Evolutionary conservation across 1,284 basidiomycete species (phyloP), one percentile per base, ranked within the genome.

Genomic region (Irpex sp.): DNA sequence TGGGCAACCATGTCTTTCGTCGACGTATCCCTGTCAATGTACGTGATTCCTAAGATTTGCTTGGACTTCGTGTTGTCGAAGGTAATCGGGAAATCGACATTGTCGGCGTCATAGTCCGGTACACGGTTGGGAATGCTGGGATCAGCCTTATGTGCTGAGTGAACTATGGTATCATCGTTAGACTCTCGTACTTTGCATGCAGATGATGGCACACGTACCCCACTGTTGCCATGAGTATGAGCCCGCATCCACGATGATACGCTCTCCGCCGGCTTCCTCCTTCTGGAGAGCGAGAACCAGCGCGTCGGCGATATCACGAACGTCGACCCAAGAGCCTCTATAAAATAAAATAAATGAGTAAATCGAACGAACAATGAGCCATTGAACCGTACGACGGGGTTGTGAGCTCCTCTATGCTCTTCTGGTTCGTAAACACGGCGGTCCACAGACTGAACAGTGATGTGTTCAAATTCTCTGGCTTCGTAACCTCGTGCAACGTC

Each of bases 221-320:
- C 26, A 55, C 38, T 63, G 56, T 21, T 63, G 51, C 55, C 54
- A 61, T 34, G 48, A 47, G n/a, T 11, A 47, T 26, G 26, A 36
- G 69, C 76, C 82, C 11, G 70, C 73, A 26, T 71, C 72, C 47
- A 80, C 65, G 64, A 87, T 80, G 68, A 87, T 84, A 1, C 89
- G 77, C 67, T 91, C 74, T 0, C 82, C 85, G 3, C 80, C 81
- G 0, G 87, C 88, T 15, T 79, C 80, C 5, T 78, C 73, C 40
- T 78, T 78, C 85, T 80, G 77, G 1, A 88, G 75, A 1, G 87
- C 82, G 13, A 78, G 76, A 7, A 81, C 74, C 65, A 89, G 86
- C 0, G 82, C 83, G 7, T 78, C 72, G 1, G 83, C 86, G 31
- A 89, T 75, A 65, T 88, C 85, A 17, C 85, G 78, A 0, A 86